phyloP scores from a whole-genome alignment of 441 rosid genomes.

The Gossypium gossypioides region DNA sequence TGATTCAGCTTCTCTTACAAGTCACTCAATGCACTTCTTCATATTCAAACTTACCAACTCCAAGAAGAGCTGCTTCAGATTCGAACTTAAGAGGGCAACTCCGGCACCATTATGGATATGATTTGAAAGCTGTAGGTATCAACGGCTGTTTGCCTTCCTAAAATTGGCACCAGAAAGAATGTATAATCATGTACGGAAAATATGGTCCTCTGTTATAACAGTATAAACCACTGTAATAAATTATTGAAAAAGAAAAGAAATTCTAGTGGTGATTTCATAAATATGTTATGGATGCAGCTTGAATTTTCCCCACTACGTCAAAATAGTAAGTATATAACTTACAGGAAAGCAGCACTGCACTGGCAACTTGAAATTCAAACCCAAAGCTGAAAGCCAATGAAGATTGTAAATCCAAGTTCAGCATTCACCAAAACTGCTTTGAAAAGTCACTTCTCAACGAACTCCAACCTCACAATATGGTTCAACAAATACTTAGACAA shows the following conservation, averaged over 20 bases:
- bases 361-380: neutral
- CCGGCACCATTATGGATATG: neutral
- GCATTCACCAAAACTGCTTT: slow-evolving; percentile 3
- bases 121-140: neutral
- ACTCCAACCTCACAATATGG: slow-evolving; percentile 40
- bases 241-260: neutral
- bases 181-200: neutral
- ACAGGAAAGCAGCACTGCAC: neutral
- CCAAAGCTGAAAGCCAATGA: slow-evolving; percentile 16
- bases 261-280: neutral
- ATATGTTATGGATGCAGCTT: neutral
- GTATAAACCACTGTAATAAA: neutral
- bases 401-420: slow-evolving; percentile 11
- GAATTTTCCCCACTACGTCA: neutral
- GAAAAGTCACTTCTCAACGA: slow-evolving; percentile 23
- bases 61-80: neutral
- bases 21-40: neutral
- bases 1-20: neutral
- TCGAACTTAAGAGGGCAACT: neutral
- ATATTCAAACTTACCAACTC: neutral
- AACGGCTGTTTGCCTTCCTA: neutral
- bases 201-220: neutral
- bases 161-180: neutral
- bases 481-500: slow-evolving; percentile 66
- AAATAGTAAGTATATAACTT: neutral